Conservation (phyloP, 805 yeast species). For the Tetrapisispora iriomotensis region DNA sequence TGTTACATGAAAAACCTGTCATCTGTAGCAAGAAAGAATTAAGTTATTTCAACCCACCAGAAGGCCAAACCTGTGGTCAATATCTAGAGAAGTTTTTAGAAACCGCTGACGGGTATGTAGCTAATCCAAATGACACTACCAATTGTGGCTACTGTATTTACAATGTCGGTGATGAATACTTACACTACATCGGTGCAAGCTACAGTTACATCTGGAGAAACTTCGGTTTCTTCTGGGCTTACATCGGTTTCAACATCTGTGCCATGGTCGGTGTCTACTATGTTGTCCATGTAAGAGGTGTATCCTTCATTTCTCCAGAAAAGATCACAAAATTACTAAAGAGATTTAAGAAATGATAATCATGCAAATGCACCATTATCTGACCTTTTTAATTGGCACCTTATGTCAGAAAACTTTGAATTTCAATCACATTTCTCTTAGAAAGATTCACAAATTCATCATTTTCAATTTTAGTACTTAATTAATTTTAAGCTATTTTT, state of each 20-base stretch:
- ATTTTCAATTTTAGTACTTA: too few species aligned
- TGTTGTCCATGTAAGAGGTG: conserved; percentile 18
- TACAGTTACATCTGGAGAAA: conserved; percentile 54
- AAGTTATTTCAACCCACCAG: conserved; percentile 42
- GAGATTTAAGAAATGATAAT: conserved; percentile 4
- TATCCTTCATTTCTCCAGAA: conserved; percentile 17
- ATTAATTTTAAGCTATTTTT: too few species aligned
- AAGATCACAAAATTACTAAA: conserved; percentile 1
- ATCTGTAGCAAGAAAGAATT: conserved; percentile 41
- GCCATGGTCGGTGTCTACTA: conserved; percentile 32
- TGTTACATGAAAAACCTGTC: conserved; percentile 43
- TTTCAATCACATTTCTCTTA: too few species aligned
- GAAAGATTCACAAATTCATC: too few species aligned
- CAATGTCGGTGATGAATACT: conserved; percentile 39
- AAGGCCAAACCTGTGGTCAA: conserved; percentile 54
- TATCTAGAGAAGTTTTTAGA: conserved; percentile 39
- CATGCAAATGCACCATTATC: too few species aligned
- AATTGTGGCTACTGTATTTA: conserved; percentile 43
- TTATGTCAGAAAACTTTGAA: too few species aligned
- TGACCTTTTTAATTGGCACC: too few species aligned
- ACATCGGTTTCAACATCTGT: conserved; percentile 41
- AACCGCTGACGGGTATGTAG: conserved; percentile 44
- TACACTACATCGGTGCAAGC: conserved; percentile 35
- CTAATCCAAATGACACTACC: conserved; percentile 39
- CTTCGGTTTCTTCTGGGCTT: conserved; percentile 52